phyloP scores from a whole-genome alignment of 2,329 filamentous ascomycete genomes.

The Lecanoromycetidae sp. region DNA sequence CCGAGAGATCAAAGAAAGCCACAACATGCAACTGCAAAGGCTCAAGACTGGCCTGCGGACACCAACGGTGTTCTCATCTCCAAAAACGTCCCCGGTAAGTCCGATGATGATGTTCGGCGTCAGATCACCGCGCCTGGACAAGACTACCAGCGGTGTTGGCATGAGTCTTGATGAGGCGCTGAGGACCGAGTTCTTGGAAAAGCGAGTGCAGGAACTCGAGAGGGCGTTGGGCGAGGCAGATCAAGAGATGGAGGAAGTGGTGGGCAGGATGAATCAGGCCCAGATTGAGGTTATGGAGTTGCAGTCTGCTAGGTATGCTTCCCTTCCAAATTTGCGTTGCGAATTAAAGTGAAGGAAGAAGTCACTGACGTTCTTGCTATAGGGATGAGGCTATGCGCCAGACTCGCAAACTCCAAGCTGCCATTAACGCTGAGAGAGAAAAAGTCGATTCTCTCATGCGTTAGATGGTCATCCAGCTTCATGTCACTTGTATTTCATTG shows the following conservation, averaged over 20 bases:
- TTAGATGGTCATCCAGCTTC: constrained; percentile 1
- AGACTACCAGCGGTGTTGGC: constrained; percentile 49
- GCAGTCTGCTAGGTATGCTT: constrained; percentile 41
- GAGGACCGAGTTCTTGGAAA: constrained; percentile 63
- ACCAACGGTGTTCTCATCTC: constrained; percentile 19
- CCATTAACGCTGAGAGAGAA: constrained; percentile 52
- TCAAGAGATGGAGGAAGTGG: constrained; percentile 70
- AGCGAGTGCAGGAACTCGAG: constrained; percentile 73
- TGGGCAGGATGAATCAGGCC: constrained; percentile 66
- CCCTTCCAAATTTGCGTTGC: not conserved
- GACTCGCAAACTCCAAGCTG: constrained; percentile 56
- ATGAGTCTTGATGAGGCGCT: constrained; percentile 54
- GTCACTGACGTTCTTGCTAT: constrained; percentile 17
- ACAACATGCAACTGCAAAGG: constrained; percentile 65
- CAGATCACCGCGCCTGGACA: constrained; percentile 48
- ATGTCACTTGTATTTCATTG: not conserved
- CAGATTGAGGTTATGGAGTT: constrained; percentile 74
- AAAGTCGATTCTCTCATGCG: constrained; percentile 43
- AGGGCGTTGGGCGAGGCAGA: constrained; percentile 64
- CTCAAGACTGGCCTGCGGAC: constrained; percentile 44
- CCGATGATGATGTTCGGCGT: constrained; percentile 38
- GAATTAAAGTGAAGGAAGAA: not conserved
- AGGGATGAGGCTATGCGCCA: constrained; percentile 61
- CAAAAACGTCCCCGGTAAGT: constrained; percentile 44
- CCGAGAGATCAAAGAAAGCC: constrained; percentile 58